Evolutionary conservation across 169 alveolate species (phyloP).

Genomic region (Pseudocohnilembus persalinus): DNA sequence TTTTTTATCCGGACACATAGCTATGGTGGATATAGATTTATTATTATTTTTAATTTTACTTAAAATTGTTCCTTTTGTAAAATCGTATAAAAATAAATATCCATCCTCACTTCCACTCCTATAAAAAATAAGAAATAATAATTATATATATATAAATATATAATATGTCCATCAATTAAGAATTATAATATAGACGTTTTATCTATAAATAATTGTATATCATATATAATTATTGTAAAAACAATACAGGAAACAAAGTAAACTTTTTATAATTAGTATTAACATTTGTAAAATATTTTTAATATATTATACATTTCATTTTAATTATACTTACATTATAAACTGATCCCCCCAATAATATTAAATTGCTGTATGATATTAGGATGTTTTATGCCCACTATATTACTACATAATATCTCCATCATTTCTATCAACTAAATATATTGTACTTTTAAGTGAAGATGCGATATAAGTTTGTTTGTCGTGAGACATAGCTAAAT

Average conservation of each 20-base stretch:
- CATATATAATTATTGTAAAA: too few species aligned
- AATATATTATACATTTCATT: too few species aligned
- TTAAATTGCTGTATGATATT: not conserved
- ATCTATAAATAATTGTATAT: too few species aligned
- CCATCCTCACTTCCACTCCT: conserved; percentile 24
- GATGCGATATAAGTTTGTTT: conserved; percentile 23
- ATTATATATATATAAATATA: too few species aligned
- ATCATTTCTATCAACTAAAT: conserved; percentile 10
- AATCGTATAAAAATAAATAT: not conserved
- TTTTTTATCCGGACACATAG: not conserved
- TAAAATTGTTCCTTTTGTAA: not conserved
- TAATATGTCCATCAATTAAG: too few species aligned
- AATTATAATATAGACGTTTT: too few species aligned
- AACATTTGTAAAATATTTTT: too few species aligned
- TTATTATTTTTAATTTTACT: conserved; percentile 2
- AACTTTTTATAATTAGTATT: too few species aligned
- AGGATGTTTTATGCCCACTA: conserved; percentile 1
- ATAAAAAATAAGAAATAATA: too few species aligned
- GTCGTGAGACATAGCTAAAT: conserved; percentile 1
- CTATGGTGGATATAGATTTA: conserved; percentile 2
- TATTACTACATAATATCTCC: conserved; percentile 8
- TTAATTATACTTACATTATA: not conserved
- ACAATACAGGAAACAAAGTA: too few species aligned
- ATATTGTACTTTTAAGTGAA: not conserved
- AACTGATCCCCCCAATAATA: conserved; percentile 3